Percentiles rank a stretch among this genome's conserved stretches.
These are phyloP conservation scores for Paracoccidioides brasiliensis DNA, from an alignment of 2,329 filamentous ascomycete species.

Conservation along the genomic window DNA sequence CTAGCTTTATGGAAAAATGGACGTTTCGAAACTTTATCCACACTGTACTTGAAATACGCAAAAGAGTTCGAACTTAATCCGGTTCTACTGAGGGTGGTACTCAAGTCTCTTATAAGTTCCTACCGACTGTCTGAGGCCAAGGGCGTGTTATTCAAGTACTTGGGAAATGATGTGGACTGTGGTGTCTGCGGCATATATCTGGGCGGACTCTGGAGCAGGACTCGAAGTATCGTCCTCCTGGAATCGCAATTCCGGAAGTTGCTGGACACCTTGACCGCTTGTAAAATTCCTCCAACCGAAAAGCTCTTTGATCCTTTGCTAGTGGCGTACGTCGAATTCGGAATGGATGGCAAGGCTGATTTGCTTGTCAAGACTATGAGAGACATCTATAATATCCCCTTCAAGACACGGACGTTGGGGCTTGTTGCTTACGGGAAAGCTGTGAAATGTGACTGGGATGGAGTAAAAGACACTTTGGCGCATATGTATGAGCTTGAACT, in stretches of 20 bases:
- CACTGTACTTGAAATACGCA: constrained; percentile 20
- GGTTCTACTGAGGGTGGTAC: constrained; percentile 23
- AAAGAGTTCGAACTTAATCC: constrained; percentile 19
- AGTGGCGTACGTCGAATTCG: constrained; percentile 27
- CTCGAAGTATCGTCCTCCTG: constrained; percentile 23
- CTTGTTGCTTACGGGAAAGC: constrained; percentile 27
- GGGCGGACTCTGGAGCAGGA: constrained; percentile 28
- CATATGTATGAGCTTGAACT: constrained; percentile 25
- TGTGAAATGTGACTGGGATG: constrained; percentile 27
- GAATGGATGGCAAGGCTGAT: constrained; percentile 23
- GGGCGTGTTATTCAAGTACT: constrained; percentile 21
- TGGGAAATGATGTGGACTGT: constrained; percentile 23
- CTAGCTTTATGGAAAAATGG: constrained; percentile 23
- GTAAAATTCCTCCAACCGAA: constrained; percentile 22
- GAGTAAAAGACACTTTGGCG: constrained; percentile 25
- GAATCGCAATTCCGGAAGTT: constrained; percentile 23
- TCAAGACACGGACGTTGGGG: constrained; percentile 24
- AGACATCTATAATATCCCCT: constrained; percentile 17
- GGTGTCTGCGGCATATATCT: constrained; percentile 27
- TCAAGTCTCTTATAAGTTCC: constrained; percentile 27
- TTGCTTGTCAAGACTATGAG: constrained; percentile 25
- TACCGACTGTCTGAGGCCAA: constrained; percentile 26
- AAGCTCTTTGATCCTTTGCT: constrained; percentile 30
- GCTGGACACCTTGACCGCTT: constrained; percentile 15
- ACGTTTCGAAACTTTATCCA: constrained; percentile 25